phyloP scores from a whole-genome alignment of 2,329 filamentous ascomycete species.

The Cyphellophora europaea region DNA sequence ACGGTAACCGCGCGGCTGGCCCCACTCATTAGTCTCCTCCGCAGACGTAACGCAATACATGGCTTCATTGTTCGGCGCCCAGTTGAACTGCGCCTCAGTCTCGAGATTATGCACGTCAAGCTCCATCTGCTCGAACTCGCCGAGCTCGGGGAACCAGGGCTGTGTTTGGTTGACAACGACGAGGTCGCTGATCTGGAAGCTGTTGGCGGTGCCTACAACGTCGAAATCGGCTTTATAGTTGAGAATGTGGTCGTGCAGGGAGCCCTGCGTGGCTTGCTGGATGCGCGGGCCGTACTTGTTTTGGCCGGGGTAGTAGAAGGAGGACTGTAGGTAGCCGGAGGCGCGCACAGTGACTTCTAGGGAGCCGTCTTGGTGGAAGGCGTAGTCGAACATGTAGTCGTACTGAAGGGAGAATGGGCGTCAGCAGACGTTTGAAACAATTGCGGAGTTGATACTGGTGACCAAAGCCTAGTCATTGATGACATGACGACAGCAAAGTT shows the following conservation, averaged over 20 bases:
- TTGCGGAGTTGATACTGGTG: too few species aligned
- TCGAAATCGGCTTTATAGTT: constrained; percentile 29
- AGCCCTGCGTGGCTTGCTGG: constrained; percentile 23
- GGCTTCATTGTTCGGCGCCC: constrained; percentile 27
- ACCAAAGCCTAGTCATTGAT: too few species aligned
- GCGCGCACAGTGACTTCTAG: constrained; percentile 43
- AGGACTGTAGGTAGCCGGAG: constrained; percentile 20
- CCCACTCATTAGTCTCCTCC: constrained; percentile 27
- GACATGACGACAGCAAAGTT: too few species aligned
- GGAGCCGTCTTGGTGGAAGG: constrained; percentile 42
- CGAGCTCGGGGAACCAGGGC: constrained; percentile 17
- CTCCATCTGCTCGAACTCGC: constrained; percentile 29
- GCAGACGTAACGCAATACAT: constrained; percentile 29
- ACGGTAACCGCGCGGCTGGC: constrained; percentile 30
- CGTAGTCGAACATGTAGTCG: constrained; percentile 42
- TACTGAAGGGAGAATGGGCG: too few species aligned
- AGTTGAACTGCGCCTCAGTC: constrained; percentile 23
- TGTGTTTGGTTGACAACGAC: constrained; percentile 20
- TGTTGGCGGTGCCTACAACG: constrained; percentile 24
- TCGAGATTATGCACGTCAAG: constrained; percentile 35
- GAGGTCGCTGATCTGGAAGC: constrained; percentile 31
- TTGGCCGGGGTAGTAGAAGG: constrained; percentile 19
- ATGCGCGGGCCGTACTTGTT: constrained; percentile 26
- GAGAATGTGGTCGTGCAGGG: constrained; percentile 29
- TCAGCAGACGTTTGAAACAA: too few species aligned